Conservation (phyloP, 176 grass and related monocot genomes). For the maize (Zea mays) region DNA sequence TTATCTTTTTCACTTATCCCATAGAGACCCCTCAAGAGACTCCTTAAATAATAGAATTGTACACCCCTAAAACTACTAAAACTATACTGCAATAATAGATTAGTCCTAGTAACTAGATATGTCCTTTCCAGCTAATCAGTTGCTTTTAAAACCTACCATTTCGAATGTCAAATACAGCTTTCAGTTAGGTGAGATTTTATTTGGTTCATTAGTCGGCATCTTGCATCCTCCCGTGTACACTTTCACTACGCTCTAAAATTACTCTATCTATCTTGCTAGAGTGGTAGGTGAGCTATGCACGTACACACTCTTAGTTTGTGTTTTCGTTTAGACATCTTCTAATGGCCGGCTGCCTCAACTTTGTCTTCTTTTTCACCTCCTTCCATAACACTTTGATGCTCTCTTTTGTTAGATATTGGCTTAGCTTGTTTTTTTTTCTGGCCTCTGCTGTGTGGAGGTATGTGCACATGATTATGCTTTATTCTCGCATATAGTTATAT, state of each 20-base stretch:
- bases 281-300: conserved; percentile 40
- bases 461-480: neutral
- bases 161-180: conserved; percentile 12
- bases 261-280: conserved; percentile 31
- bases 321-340: conserved; percentile 30
- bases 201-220: conserved; percentile 4
- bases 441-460: neutral
- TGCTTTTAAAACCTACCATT: neutral
- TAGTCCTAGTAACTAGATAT: neutral
- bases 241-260: conserved; percentile 23
- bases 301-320: conserved; percentile 29
- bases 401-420: neutral
- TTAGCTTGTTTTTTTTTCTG: neutral
- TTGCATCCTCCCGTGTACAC: neutral
- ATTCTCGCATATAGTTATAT: neutral
- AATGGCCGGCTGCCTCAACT: conserved; percentile 33
- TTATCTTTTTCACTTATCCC: no score
- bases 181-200: conserved; percentile 8
- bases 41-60: no score
- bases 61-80: neutral
- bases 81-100: neutral
- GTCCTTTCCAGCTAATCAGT: neutral
- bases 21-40: no score
- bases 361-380: conserved; percentile 24
- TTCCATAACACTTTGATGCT: conserved; percentile 20